Evolutionary conservation across 257 asterid species (phyloP).

Genomic region (Mitragyna speciosa): DNA sequence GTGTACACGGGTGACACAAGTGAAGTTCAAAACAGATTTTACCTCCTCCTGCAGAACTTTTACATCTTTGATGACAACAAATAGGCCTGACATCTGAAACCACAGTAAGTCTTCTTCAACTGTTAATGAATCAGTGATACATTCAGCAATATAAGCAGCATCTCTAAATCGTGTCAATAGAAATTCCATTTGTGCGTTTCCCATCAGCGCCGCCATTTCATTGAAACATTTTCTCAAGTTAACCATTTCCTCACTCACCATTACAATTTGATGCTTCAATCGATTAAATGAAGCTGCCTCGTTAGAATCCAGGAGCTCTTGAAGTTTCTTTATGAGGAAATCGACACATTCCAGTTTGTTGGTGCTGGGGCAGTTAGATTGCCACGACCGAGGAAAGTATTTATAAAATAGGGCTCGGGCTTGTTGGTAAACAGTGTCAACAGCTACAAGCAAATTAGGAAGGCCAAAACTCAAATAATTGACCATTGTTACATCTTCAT

Average conservation of each 20-base stretch:
- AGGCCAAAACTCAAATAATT: neutral
- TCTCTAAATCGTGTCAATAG: neutral
- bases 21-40: neutral
- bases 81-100: slow-evolving; percentile 11
- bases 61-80: slow-evolving; percentile 4
- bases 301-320: neutral
- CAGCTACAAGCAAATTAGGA: slow-evolving; percentile 1
- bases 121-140: no score
- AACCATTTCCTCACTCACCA: slow-evolving; percentile 6
- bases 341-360: slow-evolving; percentile 3
- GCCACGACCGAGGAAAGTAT: neutral
- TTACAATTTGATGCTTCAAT: neutral
- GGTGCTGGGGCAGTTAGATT: neutral
- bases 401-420: neutral
- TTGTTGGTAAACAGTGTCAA: neutral
- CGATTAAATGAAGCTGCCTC: neutral
- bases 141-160: slow-evolving; percentile 3
- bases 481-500: neutral
- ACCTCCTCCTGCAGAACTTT: slow-evolving; percentile 6
- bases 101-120: slow-evolving; percentile 23
- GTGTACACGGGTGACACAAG: neutral
- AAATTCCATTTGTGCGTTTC: neutral
- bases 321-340: slow-evolving; percentile 8
- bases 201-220: neutral
- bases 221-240: neutral